A percentile compares a stretch with the other conserved stretches of the same genome.
These are phyloP conservation scores for Tylopilus sp. DNA, from an alignment of 1,284 basidiomycete genomes.

Conservation along the genomic window DNA sequence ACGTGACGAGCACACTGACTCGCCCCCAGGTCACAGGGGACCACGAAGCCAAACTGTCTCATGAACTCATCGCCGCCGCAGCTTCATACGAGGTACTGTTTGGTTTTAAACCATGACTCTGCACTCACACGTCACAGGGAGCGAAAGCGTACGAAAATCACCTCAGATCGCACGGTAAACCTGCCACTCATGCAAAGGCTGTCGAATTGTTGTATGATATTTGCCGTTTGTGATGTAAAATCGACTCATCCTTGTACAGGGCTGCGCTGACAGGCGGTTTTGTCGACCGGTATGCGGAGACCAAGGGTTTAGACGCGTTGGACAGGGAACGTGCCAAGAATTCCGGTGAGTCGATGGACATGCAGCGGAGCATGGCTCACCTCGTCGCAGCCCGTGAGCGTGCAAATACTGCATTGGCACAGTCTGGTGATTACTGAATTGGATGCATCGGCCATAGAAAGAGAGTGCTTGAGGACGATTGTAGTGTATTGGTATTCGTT, in stretches of 20 bases:
- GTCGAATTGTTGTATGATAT: constrained; percentile 25
- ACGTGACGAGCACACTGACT: neutral
- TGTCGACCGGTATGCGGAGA: constrained; percentile 27
- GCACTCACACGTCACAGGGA: constrained; percentile 14
- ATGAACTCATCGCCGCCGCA: constrained; percentile 29
- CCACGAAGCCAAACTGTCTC: constrained; percentile 27
- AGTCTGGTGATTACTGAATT: constrained; percentile 19
- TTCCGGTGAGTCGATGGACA: constrained; percentile 20
- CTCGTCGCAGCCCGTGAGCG: constrained; percentile 15
- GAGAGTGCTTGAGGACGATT: neutral
- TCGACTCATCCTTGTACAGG: constrained; percentile 11
- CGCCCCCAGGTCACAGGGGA: constrained; percentile 14
- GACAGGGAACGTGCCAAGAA: constrained; percentile 19
- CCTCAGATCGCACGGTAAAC: constrained; percentile 17
- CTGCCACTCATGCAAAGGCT: constrained; percentile 26
- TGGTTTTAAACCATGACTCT: neutral
- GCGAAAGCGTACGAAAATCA: constrained; percentile 32
- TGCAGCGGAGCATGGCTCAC: neutral
- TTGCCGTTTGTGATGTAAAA: neutral
- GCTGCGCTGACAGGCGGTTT: constrained; percentile 28
- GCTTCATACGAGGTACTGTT: constrained; percentile 27
- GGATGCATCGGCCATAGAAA: neutral
- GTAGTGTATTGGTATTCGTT: constrained; percentile 14
- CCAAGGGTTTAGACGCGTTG: constrained; percentile 22
- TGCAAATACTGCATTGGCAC: constrained; percentile 3